Evolutionary conservation across 2,329 filamentous ascomycete species (phyloP).

Genomic region (Falciphora oryzae): DNA sequence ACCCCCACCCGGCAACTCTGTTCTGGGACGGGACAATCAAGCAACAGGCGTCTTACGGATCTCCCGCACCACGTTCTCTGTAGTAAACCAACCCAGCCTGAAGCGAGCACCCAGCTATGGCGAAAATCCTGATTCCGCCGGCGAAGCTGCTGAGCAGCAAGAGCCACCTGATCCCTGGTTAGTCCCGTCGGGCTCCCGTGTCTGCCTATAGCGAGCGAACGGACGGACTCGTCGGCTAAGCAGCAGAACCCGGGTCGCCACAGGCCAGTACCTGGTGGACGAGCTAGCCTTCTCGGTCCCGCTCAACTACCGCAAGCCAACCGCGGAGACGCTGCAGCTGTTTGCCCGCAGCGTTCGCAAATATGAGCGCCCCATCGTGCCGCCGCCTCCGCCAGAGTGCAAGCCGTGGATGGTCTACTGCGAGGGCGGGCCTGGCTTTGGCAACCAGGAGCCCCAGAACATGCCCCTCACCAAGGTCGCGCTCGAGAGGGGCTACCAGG

Average conservation of each 20-base stretch:
- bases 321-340: constrained; percentile 58
- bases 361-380: constrained; percentile 10
- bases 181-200: constrained; percentile 4
- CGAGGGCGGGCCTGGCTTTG: constrained; percentile 80
- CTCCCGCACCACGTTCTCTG: too few relatives aligned
- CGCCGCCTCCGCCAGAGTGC: constrained; percentile 17
- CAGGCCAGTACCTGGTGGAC: constrained; percentile 69
- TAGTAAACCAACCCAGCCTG: background rate
- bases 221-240: background rate
- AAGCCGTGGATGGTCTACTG: constrained; percentile 66
- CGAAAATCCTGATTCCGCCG: constrained; percentile 3
- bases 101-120: background rate
- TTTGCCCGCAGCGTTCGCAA: constrained; percentile 52
- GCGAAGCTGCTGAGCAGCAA: constrained; percentile 31
- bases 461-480: constrained; percentile 64
- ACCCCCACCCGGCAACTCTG: background rate
- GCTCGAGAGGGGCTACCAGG: constrained; percentile 75
- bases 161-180: constrained; percentile 34
- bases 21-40: background rate
- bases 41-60: background rate
- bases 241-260: background rate
- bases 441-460: constrained; percentile 69
- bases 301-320: constrained; percentile 64
- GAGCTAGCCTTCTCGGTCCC: constrained; percentile 87
- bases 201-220: background rate